Percentiles rank a stretch among this genome's conserved stretches.
Conservation (phyloP, 345 rosid genomes). For the Reutealis trisperma region DNA sequence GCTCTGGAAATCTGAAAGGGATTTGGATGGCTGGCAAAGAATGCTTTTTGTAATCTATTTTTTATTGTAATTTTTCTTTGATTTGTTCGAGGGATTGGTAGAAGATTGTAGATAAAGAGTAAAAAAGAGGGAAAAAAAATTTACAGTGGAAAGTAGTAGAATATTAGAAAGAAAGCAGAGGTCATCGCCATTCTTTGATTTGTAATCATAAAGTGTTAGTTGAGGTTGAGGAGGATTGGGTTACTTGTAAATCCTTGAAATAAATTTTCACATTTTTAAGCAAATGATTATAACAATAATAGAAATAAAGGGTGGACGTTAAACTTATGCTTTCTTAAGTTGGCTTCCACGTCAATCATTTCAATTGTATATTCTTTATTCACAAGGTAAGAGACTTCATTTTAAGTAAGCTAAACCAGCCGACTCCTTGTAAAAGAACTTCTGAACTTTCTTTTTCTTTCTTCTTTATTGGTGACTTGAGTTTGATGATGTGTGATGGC, state of each 20-base stretch:
- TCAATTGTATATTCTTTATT: conserved; percentile 13
- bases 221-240: conserved; percentile 11
- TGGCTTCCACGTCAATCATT: conserved; percentile 7
- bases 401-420: too few relatives aligned
- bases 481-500: neutral
- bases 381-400: neutral
- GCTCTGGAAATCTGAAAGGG: conserved; percentile 16
- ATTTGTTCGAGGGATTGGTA: conserved; percentile 18
- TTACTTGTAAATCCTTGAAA: conserved; percentile 37
- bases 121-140: conserved; percentile 8
- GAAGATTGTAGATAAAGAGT: conserved; percentile 37
- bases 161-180: conserved; percentile 26
- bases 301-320: neutral
- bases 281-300: conserved; percentile 22
- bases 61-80: conserved; percentile 25
- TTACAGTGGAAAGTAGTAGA: neutral
- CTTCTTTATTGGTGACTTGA: neutral
- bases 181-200: conserved; percentile 37
- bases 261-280: conserved; percentile 20
- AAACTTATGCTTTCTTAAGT: conserved; percentile 1
- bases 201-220: conserved; percentile 25
- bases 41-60: conserved; percentile 24
- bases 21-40: neutral
- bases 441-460: neutral
- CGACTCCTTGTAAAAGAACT: neutral